Evolutionary conservation across 352 stramenopile species (phyloP).

Genomic region (Phytophthora sp.): DNA sequence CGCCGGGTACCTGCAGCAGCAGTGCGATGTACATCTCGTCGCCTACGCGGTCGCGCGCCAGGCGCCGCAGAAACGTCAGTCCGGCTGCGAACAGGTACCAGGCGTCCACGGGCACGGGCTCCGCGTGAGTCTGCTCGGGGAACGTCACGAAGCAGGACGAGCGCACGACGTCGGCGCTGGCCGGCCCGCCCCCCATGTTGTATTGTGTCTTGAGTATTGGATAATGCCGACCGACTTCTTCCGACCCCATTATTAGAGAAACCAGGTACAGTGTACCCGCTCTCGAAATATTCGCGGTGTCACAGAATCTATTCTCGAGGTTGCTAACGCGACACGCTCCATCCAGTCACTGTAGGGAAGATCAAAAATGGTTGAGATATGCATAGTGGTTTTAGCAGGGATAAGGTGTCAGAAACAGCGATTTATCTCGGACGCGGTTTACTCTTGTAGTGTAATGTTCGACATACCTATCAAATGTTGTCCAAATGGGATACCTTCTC

Average conservation of each 20-base stretch:
- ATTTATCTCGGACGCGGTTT: too few species aligned
- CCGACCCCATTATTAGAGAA: constrained; percentile 17
- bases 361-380: constrained; percentile 12
- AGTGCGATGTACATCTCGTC: constrained; percentile 63
- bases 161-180: constrained; percentile 75
- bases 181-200: constrained; percentile 72
- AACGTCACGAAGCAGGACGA: constrained; percentile 87
- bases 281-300: constrained; percentile 19
- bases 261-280: constrained; percentile 8
- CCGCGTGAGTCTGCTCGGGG: constrained; percentile 64
- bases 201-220: constrained; percentile 11
- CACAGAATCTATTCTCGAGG: constrained; percentile 20
- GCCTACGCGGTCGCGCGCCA: constrained; percentile 75
- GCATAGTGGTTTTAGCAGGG: background rate
- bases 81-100: constrained; percentile 83
- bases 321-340: background rate
- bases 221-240: constrained; percentile 27
- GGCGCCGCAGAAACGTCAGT: constrained; percentile 68
- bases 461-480: too few species aligned
- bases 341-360: background rate
- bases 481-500: background rate
- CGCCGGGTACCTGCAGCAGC: constrained; percentile 53
- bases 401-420: constrained; percentile 1
- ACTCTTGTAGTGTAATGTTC: too few species aligned
- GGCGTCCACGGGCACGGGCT: constrained; percentile 83